Base-by-base conservation (phyloP, 371 early-diverging fungal genomes). In the Saksenaea oblongispora region DNA sequence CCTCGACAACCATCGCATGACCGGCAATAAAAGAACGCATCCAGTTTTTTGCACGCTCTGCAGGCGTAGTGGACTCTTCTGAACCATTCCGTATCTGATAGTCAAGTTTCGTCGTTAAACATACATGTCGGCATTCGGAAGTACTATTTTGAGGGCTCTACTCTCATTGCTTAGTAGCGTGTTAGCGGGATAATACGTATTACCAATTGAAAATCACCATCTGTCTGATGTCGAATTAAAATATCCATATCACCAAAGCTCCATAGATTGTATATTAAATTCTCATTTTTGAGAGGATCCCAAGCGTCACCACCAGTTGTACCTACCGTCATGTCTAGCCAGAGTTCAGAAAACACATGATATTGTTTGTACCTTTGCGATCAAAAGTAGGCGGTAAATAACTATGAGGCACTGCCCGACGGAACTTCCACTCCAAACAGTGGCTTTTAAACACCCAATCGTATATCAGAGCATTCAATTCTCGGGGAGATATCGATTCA, bases 11-110 rank as follows among this genome's bases (percentile, higher is more conserved):
- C 10, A 54, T 61, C 2, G 71, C 67, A 54, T 71, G 71, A 0
- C 71, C 71, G n/a, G 58, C 64, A 1, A 71, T 54, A 47, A 61
- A 71, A 24, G 71, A 71, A 22, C 65, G 64, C 18, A 71, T 28
- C 71, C 71, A 71, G 24, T 66, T 51, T 13, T 27, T 39, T 10
- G 66, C 61, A 34, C 71, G 61, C 22, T 71, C 71, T 18, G 39
- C 27, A n/a, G 64, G 42, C 27, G 65, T 64, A 14, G 37, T 51
- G 15, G 54, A 53, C 51, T 71, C 71, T 36, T 64, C 59, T 24
- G 28, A 15, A 37, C 56, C 65, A 42, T 61, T n/a, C 0, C 26
- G 18, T n/a, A 53, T 47, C n/a, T 64, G 58, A 22, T 67, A 71
- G 22, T 71, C 65, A 24, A 71, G 24, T 59, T 71, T 71, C 10